Percentiles rank a stretch among this genome's conserved stretches.
Conservation (phyloP, 208 protist species). For the Eutreptiella sp. region DNA sequence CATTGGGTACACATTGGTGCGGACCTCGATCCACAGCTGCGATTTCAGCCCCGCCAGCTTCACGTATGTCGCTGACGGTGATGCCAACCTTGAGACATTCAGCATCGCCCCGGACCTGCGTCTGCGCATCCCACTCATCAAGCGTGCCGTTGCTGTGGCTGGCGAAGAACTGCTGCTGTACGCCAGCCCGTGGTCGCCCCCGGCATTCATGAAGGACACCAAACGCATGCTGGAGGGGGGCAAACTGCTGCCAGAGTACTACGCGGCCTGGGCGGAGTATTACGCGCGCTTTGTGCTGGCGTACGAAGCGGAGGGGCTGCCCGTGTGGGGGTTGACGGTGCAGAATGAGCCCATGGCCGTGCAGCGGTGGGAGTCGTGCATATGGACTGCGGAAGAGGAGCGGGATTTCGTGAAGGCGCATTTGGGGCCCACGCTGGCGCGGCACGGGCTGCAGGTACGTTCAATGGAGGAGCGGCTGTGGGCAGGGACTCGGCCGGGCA, state of each 20-base stretch:
- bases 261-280: conserved; percentile 28
- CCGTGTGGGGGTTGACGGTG: conserved; percentile 39
- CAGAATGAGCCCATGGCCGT: conserved; percentile 40
- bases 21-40: conserved; percentile 28
- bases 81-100: too few relatives aligned
- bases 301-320: conserved; percentile 23
- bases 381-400: conserved; percentile 9
- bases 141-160: not conserved
- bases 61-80: too few relatives aligned
- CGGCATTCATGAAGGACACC: conserved; percentile 27
- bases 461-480: too few relatives aligned
- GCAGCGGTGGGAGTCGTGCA: conserved; percentile 31
- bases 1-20: conserved; percentile 25
- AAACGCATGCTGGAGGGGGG: not conserved
- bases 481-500: too few relatives aligned
- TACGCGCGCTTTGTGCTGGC: conserved; percentile 23
- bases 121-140: conserved; percentile 31
- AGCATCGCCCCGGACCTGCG: conserved; percentile 20
- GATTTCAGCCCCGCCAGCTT: conserved; percentile 24
- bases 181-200: conserved; percentile 24
- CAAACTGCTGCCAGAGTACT: conserved; percentile 1
- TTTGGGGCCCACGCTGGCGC: conserved; percentile 31
- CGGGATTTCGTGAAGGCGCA: conserved; percentile 29
- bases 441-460: too few relatives aligned
- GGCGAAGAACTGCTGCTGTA: conserved; percentile 1